Conservation (phyloP, 163 green algal species). For the Volvox carteri region DNA sequence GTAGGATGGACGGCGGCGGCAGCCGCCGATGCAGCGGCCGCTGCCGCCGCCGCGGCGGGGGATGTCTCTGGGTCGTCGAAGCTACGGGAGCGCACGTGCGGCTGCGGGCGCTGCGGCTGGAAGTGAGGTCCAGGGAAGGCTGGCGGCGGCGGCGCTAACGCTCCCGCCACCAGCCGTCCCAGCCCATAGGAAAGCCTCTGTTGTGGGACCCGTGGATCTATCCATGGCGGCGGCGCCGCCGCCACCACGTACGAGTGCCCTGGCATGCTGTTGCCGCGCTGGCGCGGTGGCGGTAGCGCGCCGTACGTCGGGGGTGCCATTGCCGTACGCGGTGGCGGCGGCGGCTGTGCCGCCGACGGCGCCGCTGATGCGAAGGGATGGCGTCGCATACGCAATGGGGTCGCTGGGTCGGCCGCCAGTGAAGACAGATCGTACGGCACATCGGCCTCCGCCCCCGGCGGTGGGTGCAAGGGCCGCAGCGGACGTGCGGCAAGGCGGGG, state of each 20-base stretch:
- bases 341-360: neutral
- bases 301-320: neutral
- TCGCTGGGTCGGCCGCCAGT: neutral
- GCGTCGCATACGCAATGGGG: neutral
- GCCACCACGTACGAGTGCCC: conserved; percentile 1
- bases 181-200: neutral
- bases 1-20: neutral
- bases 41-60: neutral
- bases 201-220: neutral
- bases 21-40: neutral
- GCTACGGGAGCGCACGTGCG: neutral
- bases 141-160: neutral
- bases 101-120: neutral
- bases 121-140: neutral
- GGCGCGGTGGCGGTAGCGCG: neutral
- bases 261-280: neutral
- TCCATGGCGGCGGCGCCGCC: neutral
- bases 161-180: neutral
- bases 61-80: neutral
- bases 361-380: neutral
- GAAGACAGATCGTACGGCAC: neutral
- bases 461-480: neutral
- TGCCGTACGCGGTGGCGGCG: neutral
- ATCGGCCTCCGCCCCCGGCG: neutral
- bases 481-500: neutral